A percentile compares a stretch with the other conserved stretches of the same genome.
Evolutionary conservation across 768 basidiomycete genomes (phyloP).

Genomic region (Kwoniella botswanensis): DNA sequence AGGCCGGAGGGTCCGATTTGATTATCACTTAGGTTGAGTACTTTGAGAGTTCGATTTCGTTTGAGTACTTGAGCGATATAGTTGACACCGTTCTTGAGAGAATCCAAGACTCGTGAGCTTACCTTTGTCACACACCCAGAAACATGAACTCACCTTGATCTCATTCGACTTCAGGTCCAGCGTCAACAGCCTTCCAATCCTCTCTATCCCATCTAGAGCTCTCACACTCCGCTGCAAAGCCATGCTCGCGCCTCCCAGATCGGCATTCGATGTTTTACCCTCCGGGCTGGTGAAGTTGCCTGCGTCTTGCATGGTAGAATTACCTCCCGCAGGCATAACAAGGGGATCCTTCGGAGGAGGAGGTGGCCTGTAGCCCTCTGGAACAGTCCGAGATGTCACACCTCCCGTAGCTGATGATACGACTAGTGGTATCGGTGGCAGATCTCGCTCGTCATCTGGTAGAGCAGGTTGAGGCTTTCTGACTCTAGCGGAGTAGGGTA

Average conservation of each 20-base stretch:
- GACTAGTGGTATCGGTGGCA: conserved; percentile 46
- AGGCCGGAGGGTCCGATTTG: conserved; percentile 84
- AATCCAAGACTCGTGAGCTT: too few relatives aligned
- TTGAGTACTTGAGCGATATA: conserved; percentile 96
- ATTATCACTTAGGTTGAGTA: conserved; percentile 92
- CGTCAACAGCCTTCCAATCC: conserved; percentile 82
- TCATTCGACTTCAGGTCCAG: conserved; percentile 93
- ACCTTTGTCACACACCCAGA: too few relatives aligned
- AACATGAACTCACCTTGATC: conserved; percentile 68
- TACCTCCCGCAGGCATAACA: conserved; percentile 53
- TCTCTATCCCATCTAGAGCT: conserved; percentile 82
- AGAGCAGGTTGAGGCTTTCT: conserved; percentile 24
- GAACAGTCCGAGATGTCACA: conserved; percentile 42
- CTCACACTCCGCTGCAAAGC: conserved; percentile 85
- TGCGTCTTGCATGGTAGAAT: conserved; percentile 60
- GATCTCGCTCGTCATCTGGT: conserved; percentile 30
- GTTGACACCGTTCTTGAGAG: conserved; percentile 69
- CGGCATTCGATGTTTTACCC: conserved; percentile 33
- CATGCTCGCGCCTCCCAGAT: conserved; percentile 59
- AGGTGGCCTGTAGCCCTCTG: conserved; percentile 61
- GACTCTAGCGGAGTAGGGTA: conserved; percentile 23
- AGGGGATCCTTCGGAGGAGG: conserved; percentile 64
- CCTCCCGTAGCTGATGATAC: conserved; percentile 40
- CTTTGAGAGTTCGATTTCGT: conserved; percentile 90
- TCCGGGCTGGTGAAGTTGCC: conserved; percentile 58